These are phyloP conservation scores for Neonectria ditissima DNA, from an alignment of 2,329 filamentous ascomycete genomes.

Conservation along the genomic window DNA sequence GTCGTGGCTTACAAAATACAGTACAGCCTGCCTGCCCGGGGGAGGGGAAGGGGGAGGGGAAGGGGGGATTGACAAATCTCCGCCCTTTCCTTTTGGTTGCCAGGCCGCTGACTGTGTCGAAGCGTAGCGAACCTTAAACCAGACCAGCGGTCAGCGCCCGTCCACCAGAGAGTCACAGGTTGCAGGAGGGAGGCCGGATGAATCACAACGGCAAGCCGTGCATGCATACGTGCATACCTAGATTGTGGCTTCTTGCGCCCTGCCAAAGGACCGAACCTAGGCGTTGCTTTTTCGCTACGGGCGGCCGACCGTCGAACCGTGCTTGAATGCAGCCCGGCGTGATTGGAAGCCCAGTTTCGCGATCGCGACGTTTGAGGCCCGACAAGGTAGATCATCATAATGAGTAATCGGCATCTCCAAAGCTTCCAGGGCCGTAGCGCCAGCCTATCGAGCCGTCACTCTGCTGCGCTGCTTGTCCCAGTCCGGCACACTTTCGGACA, in stretches of 20 bases:
- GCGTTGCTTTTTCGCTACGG: neutral
- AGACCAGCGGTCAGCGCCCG: constrained; percentile 21
- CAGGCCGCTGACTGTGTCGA: constrained; percentile 20
- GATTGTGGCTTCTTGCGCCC: neutral
- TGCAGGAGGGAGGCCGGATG: constrained; percentile 6
- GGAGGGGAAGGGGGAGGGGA: no score
- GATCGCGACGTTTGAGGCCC: constrained; percentile 6
- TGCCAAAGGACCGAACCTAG: neutral
- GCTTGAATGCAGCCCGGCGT: neutral
- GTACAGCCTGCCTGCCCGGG: no score
- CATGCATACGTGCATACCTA: neutral
- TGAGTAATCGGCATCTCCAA: neutral
- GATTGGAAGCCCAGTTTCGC: neutral
- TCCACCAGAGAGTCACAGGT: neutral
- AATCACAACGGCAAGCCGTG: constrained; percentile 5
- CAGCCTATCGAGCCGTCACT: neutral
- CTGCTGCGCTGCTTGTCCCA: constrained; percentile 1
- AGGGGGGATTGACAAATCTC: constrained; percentile 23
- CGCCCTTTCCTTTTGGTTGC: constrained; percentile 21
- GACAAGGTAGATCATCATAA: neutral
- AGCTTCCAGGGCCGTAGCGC: neutral
- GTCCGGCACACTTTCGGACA: constrained; percentile 13
- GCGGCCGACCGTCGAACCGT: neutral
- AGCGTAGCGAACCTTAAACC: constrained; percentile 20
- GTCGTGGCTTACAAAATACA: no score